These are phyloP conservation scores for Fusarium virguliforme DNA, from an alignment of 2,329 filamentous ascomycete species.

Conservation along the genomic window DNA sequence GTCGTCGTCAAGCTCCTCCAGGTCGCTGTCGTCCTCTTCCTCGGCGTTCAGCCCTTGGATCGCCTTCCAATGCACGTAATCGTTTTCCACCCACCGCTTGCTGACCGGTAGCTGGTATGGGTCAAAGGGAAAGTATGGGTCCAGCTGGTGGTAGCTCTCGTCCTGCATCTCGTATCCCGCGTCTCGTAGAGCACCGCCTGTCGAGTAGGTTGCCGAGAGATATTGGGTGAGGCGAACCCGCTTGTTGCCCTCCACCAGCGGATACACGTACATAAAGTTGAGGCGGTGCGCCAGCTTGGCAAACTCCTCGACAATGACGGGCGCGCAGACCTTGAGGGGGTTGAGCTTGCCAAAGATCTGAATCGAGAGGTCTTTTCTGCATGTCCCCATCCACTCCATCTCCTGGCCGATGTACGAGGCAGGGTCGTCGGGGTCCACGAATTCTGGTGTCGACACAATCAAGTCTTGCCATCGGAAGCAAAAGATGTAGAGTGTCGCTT, in stretches of 20 bases:
- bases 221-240: slow-evolving; percentile 84
- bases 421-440: slow-evolving; percentile 74
- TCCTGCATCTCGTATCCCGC: slow-evolving; percentile 68
- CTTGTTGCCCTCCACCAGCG: slow-evolving; percentile 93
- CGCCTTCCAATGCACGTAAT: slow-evolving; percentile 86
- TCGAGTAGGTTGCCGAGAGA: slow-evolving; percentile 71
- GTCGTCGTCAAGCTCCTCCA: slow-evolving; percentile 65
- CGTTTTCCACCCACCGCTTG: slow-evolving; percentile 87
- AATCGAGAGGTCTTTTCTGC: slow-evolving; percentile 81
- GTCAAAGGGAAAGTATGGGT: slow-evolving; percentile 97
- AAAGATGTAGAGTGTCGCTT: slow-evolving; percentile 93
- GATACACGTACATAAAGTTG: slow-evolving; percentile 90
- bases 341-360: slow-evolving; percentile 93
- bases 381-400: slow-evolving; percentile 81
- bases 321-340: slow-evolving; percentile 94
- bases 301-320: slow-evolving; percentile 91
- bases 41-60: slow-evolving; percentile 79
- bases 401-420: slow-evolving; percentile 77
- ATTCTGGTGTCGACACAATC: slow-evolving; percentile 73
- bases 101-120: slow-evolving; percentile 93
- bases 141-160: slow-evolving; percentile 87
- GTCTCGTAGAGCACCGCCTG: slow-evolving; percentile 70
- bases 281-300: slow-evolving; percentile 89
- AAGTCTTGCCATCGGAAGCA: slow-evolving; percentile 98
- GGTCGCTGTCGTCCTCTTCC: slow-evolving; percentile 69